Conservation (phyloP, 192 early-diverging fungal species). For the Linnemannia zychae region DNA sequence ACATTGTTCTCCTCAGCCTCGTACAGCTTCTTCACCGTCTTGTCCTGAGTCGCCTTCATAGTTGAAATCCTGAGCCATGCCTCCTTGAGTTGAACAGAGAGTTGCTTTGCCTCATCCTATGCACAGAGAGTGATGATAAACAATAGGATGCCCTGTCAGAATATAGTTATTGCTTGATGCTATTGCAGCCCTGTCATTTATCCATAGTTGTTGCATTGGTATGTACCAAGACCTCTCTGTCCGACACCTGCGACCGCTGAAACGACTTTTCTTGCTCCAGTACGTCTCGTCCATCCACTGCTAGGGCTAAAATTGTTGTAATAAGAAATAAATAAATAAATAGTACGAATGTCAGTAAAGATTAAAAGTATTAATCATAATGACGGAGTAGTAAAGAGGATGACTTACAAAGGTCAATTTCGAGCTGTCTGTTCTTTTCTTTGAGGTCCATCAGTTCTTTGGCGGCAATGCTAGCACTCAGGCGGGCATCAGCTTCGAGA, state of each 20-base stretch:
- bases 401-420: slow-evolving; percentile 50
- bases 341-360: background rate
- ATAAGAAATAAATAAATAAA: background rate
- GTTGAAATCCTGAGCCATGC: slow-evolving; percentile 37
- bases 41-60: slow-evolving; percentile 39
- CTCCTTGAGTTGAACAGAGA: slow-evolving; percentile 37
- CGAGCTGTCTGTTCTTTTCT: slow-evolving; percentile 38
- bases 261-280: slow-evolving; percentile 21
- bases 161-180: background rate
- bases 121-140: background rate
- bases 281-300: slow-evolving; percentile 31
- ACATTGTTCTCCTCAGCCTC: slow-evolving; percentile 18
- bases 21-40: slow-evolving; percentile 25
- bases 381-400: background rate
- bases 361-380: background rate
- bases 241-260: background rate
- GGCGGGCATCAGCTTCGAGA: slow-evolving; percentile 38
- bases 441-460: slow-evolving; percentile 49
- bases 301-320: slow-evolving; percentile 12
- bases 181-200: background rate
- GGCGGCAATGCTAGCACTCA: slow-evolving; percentile 34
- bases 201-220: too few species aligned
- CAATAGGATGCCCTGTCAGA: background rate
- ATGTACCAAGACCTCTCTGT: slow-evolving; percentile 17
- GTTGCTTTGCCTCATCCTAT: slow-evolving; percentile 41